These are phyloP conservation scores for Infundibulicybe gibba DNA, from an alignment of 768 basidiomycete genomes.

Conservation along the genomic window DNA sequence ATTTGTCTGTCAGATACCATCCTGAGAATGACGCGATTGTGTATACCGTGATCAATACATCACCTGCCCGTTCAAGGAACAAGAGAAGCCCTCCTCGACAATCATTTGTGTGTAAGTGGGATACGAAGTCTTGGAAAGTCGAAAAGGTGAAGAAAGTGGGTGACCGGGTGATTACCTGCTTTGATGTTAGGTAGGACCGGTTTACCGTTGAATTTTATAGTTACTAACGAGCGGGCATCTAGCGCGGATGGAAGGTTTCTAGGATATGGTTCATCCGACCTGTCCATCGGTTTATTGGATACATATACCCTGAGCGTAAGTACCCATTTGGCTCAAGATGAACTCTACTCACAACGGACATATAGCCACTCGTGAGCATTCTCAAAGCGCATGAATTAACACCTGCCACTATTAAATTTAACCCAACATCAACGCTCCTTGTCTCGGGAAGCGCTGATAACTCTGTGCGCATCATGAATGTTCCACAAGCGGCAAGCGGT, in stretches of 20 bases:
- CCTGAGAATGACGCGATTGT: conserved; percentile 47
- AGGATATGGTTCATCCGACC: conserved; percentile 85
- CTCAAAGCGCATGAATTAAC: conserved; percentile 95
- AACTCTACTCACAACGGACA: not conserved
- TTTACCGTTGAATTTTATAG: too few relatives aligned
- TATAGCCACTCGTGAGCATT: conserved; percentile 84
- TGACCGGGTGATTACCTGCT: conserved; percentile 79
- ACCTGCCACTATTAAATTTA: conserved; percentile 86
- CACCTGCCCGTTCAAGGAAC: conserved; percentile 52
- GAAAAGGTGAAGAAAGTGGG: conserved; percentile 69
- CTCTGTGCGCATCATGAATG: conserved; percentile 72
- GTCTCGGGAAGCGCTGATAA: conserved; percentile 92
- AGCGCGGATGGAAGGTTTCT: conserved; percentile 81
- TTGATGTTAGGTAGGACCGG: conserved; percentile 74
- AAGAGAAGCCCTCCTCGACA: conserved; percentile 53
- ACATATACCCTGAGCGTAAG: conserved; percentile 72
- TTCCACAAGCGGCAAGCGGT: conserved; percentile 53
- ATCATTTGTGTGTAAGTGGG: conserved; percentile 73
- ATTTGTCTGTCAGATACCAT: conserved; percentile 44
- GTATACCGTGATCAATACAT: conserved; percentile 72
- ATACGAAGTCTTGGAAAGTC: conserved; percentile 62
- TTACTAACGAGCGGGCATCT: not conserved
- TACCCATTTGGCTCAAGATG: not conserved
- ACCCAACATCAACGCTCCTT: conserved; percentile 73
- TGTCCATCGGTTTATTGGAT: conserved; percentile 82